phyloP scores from a whole-genome alignment of 148 eudicot species.

The Vaccinium corymbosum region DNA sequence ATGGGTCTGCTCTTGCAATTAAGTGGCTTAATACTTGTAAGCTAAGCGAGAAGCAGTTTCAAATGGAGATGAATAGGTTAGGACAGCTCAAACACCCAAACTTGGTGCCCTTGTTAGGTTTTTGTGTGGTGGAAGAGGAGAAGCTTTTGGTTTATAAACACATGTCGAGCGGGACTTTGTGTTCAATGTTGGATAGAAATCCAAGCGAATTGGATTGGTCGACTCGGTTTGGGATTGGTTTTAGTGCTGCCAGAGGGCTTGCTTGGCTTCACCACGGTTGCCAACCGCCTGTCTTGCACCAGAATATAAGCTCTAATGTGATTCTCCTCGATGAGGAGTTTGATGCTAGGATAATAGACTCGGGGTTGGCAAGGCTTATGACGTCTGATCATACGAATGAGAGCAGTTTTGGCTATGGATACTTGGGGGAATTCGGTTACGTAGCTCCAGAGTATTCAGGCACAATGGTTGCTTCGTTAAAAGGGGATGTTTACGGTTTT shows the following conservation, averaged over 20 bases:
- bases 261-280: conserved; percentile 95
- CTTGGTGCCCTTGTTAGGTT: conserved; percentile 79
- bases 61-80: conserved; percentile 55
- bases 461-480: conserved; percentile 69
- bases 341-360: conserved; percentile 72
- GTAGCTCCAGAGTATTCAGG: conserved; percentile 82
- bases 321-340: conserved; percentile 81
- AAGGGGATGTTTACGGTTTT: conserved; percentile 78
- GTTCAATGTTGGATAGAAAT: conserved; percentile 39
- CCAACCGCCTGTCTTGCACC: conserved; percentile 72
- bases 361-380: conserved; percentile 67
- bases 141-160: conserved; percentile 88
- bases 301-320: conserved; percentile 67
- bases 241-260: conserved; percentile 76
- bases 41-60: conserved; percentile 67
- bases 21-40: conserved; percentile 67
- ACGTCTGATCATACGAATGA: conserved; percentile 43
- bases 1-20: conserved; percentile 74
- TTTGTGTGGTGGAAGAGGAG: conserved; percentile 77
- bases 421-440: conserved; percentile 81
- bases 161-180: conserved; percentile 63
- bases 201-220: conserved; percentile 55
- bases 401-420: conserved; percentile 56
- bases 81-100: conserved; percentile 83
- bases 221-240: conserved; percentile 60